Evolutionary conservation across 305 asterid genomes (phyloP), one percentile per base, ranked within the genome.

Genomic region (Salvia sclarea): DNA sequence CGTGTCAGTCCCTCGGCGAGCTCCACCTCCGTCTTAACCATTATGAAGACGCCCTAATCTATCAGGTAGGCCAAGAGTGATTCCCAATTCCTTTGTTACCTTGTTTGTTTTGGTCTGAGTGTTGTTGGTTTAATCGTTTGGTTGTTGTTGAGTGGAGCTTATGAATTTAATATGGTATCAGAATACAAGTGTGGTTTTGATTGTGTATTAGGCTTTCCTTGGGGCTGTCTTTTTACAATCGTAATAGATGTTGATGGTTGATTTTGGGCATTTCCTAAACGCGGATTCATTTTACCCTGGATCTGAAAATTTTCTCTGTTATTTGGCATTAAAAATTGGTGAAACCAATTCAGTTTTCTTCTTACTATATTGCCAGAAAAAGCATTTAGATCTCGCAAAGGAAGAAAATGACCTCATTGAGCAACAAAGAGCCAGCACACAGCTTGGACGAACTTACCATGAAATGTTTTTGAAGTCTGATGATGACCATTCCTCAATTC

Each of bases 1-100:
- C 99, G 31, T 95, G 99, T 77, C 97, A 94, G 84, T 88, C 97
- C 25, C 90, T 94, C n/a, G 99, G 99, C 11, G 99, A 94, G 84
- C 75, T 94, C 64, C 70, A 87, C 81, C 84, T 94, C 61, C 99
- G 97, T 28, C 94, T 94, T 35, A 76, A 77, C 14, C 60, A 75
- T 10, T 86, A 77, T 79, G 70, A 81, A 37, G 73, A 85, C 0
- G 99, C 98, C 78, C 89, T 89, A 33, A 64, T 21, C 14, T 89
- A 69, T 79, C 98, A 92, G 96, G 97, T 86, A 44, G 2, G 0
- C 6, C 38, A 35, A 10, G n/a, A 5, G 25, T 4, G 43, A 37
- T 45, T 8, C 1, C 5, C 14, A n/a, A n/a, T 22, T 22, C 14
- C 54, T 3, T 14, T 38, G 13, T 14, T 12, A 1, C 13, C 30